Percentiles rank a stretch among this genome's conserved stretches.
These are phyloP conservation scores for Fusarium cyanostomum DNA, from an alignment of 2,329 filamentous ascomycete species.

Conservation along the genomic window DNA sequence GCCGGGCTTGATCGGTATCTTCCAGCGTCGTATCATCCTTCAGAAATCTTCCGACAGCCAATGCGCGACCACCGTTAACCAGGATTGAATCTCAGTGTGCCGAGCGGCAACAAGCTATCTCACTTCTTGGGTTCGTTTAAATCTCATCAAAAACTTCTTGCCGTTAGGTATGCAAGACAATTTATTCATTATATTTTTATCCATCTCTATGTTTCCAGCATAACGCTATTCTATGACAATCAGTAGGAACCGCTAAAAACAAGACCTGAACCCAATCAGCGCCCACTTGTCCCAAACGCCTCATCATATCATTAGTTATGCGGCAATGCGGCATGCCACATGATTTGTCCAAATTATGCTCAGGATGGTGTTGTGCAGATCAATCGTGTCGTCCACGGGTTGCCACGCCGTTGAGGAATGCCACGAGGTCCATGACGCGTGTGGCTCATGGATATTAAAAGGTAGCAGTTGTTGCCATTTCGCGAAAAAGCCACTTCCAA, in stretches of 20 bases:
- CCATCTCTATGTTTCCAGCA: not conserved
- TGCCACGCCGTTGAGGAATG: not conserved
- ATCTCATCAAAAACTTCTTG: not conserved
- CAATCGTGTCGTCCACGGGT: not conserved
- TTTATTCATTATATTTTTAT: not conserved
- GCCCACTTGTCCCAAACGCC: constrained; percentile 7
- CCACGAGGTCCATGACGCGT: constrained; percentile 12
- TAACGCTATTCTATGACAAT: constrained; percentile 2
- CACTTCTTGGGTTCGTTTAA: not conserved
- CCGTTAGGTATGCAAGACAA: not conserved
- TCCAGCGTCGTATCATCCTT: too few species aligned
- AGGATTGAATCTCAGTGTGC: not conserved
- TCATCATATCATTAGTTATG: constrained; percentile 2
- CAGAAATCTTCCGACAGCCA: too few species aligned
- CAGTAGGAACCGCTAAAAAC: not conserved
- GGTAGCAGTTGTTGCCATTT: not conserved
- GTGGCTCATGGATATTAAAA: not conserved
- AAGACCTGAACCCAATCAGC: not conserved
- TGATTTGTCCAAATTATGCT: not conserved
- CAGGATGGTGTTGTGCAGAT: not conserved
- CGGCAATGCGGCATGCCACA: too few species aligned
- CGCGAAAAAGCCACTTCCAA: not conserved
- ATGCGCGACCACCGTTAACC: not conserved
- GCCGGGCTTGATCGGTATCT: too few species aligned
- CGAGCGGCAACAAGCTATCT: not conserved